Conservation (phyloP, 345 rosid genomes). For the Kandelia obovata region DNA sequence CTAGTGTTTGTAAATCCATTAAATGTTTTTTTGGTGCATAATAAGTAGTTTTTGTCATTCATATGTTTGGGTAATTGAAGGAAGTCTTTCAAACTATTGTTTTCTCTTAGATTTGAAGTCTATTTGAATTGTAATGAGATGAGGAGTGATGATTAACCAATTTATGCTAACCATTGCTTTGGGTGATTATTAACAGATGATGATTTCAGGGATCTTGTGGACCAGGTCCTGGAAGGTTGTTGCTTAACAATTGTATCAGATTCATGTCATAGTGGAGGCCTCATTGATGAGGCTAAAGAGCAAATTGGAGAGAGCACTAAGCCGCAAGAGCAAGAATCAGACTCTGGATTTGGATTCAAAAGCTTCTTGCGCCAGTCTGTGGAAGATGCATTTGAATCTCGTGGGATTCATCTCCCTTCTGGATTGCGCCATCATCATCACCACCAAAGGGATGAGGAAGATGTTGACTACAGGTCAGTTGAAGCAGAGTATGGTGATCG, state of each 20-base stretch:
- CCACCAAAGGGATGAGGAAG: slow-evolving; percentile 35
- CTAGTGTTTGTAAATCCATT: too few species aligned
- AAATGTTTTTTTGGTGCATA: too few species aligned
- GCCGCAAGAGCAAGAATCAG: slow-evolving; percentile 31
- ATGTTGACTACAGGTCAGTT: slow-evolving; percentile 31
- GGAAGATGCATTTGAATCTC: slow-evolving; percentile 52
- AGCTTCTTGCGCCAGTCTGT: slow-evolving; percentile 48
- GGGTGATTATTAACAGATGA: slow-evolving; percentile 53
- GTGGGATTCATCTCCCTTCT: slow-evolving; percentile 58
- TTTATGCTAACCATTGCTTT: slow-evolving; percentile 3
- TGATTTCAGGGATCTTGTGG: slow-evolving; percentile 82
- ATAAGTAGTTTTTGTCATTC: too few species aligned
- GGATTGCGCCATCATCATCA: slow-evolving; percentile 35
- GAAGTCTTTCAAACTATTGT: too few species aligned
- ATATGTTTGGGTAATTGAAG: too few species aligned
- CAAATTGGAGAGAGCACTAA: slow-evolving; percentile 91
- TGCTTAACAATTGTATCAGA: slow-evolving; percentile 75
- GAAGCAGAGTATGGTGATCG: slow-evolving; percentile 35
- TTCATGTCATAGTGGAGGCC: slow-evolving; percentile 96
- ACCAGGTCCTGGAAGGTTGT: slow-evolving; percentile 60
- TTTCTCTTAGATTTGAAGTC: not conserved
- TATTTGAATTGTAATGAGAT: not conserved
- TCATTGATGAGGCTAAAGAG: slow-evolving; percentile 87
- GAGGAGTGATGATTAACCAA: not conserved
- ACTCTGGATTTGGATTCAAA: slow-evolving; percentile 42